Conservation (phyloP, 106 monocot genomes). For the Posidonia australis region DNA sequence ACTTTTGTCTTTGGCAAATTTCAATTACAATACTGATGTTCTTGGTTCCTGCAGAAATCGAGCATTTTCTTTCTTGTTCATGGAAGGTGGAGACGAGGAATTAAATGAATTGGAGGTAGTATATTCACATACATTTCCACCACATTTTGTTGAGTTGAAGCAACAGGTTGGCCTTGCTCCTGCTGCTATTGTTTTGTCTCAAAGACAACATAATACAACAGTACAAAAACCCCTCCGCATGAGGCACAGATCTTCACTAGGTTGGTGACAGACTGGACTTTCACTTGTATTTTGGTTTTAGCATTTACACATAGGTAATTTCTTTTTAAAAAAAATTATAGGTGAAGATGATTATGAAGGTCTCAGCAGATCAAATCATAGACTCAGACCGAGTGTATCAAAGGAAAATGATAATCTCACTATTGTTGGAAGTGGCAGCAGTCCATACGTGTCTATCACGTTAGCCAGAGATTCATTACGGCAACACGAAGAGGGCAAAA, state of each 20-base stretch:
- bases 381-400: slow-evolving; percentile 11
- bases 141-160: slow-evolving; percentile 45
- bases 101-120: slow-evolving; percentile 27
- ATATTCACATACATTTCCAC: slow-evolving; percentile 57
- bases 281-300: neutral
- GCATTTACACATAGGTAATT: neutral
- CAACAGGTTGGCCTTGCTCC: slow-evolving; percentile 61
- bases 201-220: slow-evolving; percentile 23
- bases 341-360: slow-evolving; percentile 28
- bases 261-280: neutral
- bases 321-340: neutral
- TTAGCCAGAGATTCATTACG: slow-evolving; percentile 68
- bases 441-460: slow-evolving; percentile 51
- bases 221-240: slow-evolving; percentile 41
- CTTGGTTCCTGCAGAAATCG: slow-evolving; percentile 41
- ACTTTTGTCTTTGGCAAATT: neutral
- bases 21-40: neutral
- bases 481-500: slow-evolving; percentile 46
- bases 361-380: slow-evolving; percentile 12
- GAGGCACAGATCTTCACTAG: slow-evolving; percentile 14
- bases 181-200: slow-evolving; percentile 45
- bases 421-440: slow-evolving; percentile 12
- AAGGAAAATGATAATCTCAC: slow-evolving; percentile 62
- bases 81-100: slow-evolving; percentile 45
- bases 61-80: slow-evolving; percentile 78